Base-by-base conservation (phyloP, 495 filamentous ascomycete species). In the Trichoderma reesei region DNA sequence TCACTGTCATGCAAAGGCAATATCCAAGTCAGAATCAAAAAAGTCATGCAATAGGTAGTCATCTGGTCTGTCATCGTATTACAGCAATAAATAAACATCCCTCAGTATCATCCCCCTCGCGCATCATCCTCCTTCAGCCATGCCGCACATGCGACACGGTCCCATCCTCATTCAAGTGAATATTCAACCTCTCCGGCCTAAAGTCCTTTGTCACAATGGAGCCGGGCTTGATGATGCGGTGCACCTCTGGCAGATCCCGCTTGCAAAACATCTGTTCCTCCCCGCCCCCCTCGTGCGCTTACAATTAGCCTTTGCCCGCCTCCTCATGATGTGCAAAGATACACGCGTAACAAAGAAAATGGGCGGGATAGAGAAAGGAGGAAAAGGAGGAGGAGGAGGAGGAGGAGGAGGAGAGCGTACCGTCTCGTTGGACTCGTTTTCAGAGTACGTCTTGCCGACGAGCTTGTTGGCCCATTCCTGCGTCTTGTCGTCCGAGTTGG, bases 201-300 rank as follows among this genome's bases (percentile, higher is more conserved):
- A 80, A 78, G 69, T 91, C 88, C 75, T 80, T 83, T 14, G 86
- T 85, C 54, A 80, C 78, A 76, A 86, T 81, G 56, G 73, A 69
- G 56, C 83, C 87, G 0, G 86, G 87, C 72, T 84, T 75, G 65
- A 92, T 75, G 59, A 94, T 79, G 41, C 90, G 86, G 66, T 85
- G 83, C 62, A 81, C 68, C 65, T 88, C 67, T 0, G 90, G 90
- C 14, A 94, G 80, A 41, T 92, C 89, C 42, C 77, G 78, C 72
- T 87, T 91, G 64, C 89, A 87, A 69, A 92, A 94, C 7, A 80
- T 85, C 90, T 92, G 16, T 18, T n/a, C n/a, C n/a, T n/a, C n/a
- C n/a, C 31, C 20, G 41, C 10, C 20, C 31, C 3, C 8, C 14
- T 63, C 41, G 66, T 70, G 42, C 65, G 54, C 64, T 63, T 64